Evolutionary conservation across 2,329 filamentous ascomycete genomes (phyloP), one percentile per base, ranked within the genome.

Genomic region (Neofusicoccum kwambonambiense): DNA sequence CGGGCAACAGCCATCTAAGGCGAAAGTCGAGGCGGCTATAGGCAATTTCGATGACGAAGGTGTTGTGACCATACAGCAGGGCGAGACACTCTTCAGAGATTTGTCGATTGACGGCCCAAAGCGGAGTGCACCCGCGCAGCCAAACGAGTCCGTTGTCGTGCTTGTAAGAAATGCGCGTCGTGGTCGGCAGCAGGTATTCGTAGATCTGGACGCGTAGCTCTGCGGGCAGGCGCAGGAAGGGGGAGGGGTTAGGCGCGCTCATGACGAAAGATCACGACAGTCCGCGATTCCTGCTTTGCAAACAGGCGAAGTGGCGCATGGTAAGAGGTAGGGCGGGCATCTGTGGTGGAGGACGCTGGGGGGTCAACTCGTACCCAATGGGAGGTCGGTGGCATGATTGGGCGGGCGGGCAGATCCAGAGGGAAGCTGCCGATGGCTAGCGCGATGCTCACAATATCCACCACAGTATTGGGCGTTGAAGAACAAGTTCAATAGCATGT

Each of bases 161-260:
- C 51, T 54, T 52, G n/a, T 51, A 56, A 8, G 69, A n/a, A 69
- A 69, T 47, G 17, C 47, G 50, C n/a, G 65, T 68, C 2, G 80
- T 82, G 67, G 71, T 72, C 12, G 81, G 81, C 15, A 83, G 74
- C 31, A 82, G 63, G 64, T 77, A 76, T 8, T 56, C 44, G 69
- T 80, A 80, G 45, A 83, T 79, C 17, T 78, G 70, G 39, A 76
- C 73, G 17, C 81, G 76, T 22, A 83, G 71, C 67, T 83, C 81
- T 60, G 79, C 67, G 0, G 81, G 81, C 7, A 82, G 74, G 44
- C 65, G 74, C 65, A 75, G 76, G 63, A 71, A 73, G 57, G 67
- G 77, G 64, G 72, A 70, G 34, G 37, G 66, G 47, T 17, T n/a
- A 7, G n/a, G 57, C 4, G 19, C 39, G 39, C 37, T 45, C 61